Base-by-base conservation (phyloP, 2,329 filamentous ascomycete genomes). In the Parascedosporium putredinis region DNA sequence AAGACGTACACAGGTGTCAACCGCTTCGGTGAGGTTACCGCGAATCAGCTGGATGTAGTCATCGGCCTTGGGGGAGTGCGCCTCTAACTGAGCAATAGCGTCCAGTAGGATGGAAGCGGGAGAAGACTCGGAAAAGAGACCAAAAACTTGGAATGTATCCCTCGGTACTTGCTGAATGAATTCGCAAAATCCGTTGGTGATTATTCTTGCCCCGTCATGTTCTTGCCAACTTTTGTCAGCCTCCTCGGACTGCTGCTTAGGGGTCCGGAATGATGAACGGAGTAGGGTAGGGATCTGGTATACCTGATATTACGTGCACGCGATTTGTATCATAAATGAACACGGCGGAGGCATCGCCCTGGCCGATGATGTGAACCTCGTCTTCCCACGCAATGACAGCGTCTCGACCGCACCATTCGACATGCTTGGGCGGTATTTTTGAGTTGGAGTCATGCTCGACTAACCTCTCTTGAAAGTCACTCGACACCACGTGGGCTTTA, bases 381-480 rank as follows among this genome's bases (percentile, higher is more conserved):
- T 98, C 93, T 61, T 97, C 93, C 93, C 93, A 98, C 0, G 90
- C 90, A 58, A 98, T 81, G 24, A 95, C 86, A 12, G 90, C 88
- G 65, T 97, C 91, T 59, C 93, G 91, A 4, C 93, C 93, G 64
- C 93, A 98, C 93, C 93, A 98, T 59, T 93, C 84, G 53, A 98
- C 76, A 55, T 93, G 88, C 58, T 88, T 85, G 3, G 93, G 93
- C 1, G 84, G 76, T 4, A 88, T 95, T 63, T 84, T 85, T 8
- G 88, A 90, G 56, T 83, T 83, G 1, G 90, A 91, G 59, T 95
- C 83, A 62, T 97, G 91, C 67, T 97, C 90, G 62, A 89, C 91
- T 54, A 95, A 73, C 51, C 90, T 84, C 60, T 86, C 89, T 62
- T 95, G 89, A 63, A 97, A 97, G 64, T 98, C 91, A 59, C 88